phyloP scores from a whole-genome alignment of 2,329 filamentous ascomycete species.

The Mycocentrospora acerina region DNA sequence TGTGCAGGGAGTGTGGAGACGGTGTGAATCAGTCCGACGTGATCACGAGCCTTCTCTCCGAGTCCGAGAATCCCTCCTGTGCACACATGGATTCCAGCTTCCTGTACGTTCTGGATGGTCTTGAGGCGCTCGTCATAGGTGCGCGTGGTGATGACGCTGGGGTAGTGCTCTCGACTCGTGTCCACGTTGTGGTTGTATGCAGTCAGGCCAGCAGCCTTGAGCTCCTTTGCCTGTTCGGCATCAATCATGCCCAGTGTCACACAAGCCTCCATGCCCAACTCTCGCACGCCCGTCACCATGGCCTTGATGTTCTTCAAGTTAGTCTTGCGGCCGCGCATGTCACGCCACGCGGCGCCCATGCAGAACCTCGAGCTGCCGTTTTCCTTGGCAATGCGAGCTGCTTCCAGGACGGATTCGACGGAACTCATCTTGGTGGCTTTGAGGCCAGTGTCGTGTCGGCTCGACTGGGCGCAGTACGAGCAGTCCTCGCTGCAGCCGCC shows the following conservation, averaged over 20 bases:
- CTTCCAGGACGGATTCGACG: slow-evolving; percentile 78
- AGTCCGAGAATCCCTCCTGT: slow-evolving; percentile 85
- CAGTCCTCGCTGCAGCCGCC: slow-evolving; percentile 92
- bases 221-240: slow-evolving; percentile 72
- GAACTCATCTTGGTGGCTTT: slow-evolving; percentile 76
- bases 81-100: slow-evolving; percentile 87
- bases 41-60: slow-evolving; percentile 76
- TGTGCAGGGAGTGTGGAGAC: slow-evolving; percentile 78
- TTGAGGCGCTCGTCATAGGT: slow-evolving; percentile 83
- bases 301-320: slow-evolving; percentile 79
- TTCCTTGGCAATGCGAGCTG: slow-evolving; percentile 73
- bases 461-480: slow-evolving; percentile 89
- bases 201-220: slow-evolving; percentile 81
- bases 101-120: slow-evolving; percentile 76
- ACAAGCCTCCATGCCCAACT: slow-evolving; percentile 84
- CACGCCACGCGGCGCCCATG: slow-evolving; percentile 92
- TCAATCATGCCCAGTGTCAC: slow-evolving; percentile 96
- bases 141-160: slow-evolving; percentile 79
- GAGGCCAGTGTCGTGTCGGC: slow-evolving; percentile 74
- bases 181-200: slow-evolving; percentile 96
- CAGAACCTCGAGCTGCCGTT: slow-evolving; percentile 91
- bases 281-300: slow-evolving; percentile 81
- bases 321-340: slow-evolving; percentile 89
- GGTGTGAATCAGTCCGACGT: slow-evolving; percentile 80
- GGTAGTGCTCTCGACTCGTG: slow-evolving; percentile 86